These are phyloP conservation scores for Speleostelium caveatum DNA, from an alignment of 78 protist species.

Conservation along the genomic window DNA sequence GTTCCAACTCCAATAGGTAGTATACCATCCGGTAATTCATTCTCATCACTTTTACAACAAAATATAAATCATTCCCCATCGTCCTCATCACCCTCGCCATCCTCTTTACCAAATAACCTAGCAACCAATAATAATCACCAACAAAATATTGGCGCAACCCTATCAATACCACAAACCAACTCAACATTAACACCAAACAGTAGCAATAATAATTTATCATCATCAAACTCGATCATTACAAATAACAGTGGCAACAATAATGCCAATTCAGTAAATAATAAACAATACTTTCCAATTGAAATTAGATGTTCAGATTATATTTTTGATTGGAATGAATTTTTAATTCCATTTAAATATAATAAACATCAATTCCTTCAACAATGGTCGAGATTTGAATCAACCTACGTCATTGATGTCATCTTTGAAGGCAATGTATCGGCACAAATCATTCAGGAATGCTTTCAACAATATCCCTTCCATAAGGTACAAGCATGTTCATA, in stretches of 20 bases:
- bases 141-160: not conserved
- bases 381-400: slow-evolving; percentile 69
- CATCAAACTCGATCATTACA: not conserved
- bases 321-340: slow-evolving; percentile 75
- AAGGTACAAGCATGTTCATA: slow-evolving; percentile 23
- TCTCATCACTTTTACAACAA: slow-evolving; percentile 7
- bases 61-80: slow-evolving; percentile 9
- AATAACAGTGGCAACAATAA: not conserved
- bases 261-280: not conserved
- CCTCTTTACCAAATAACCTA: not conserved
- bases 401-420: slow-evolving; percentile 18
- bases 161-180: no score
- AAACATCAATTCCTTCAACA: slow-evolving; percentile 77
- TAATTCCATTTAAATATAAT: slow-evolving; percentile 71
- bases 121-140: not conserved
- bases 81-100: not conserved
- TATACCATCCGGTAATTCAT: no score
- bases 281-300: slow-evolving; percentile 37
- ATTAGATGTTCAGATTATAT: slow-evolving; percentile 35
- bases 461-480: slow-evolving; percentile 40
- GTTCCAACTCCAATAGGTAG: not conserved
- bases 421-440: slow-evolving; percentile 42
- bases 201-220: not conserved
- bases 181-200: not conserved
- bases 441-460: slow-evolving; percentile 15